Evolutionary conservation across 306 rosid genomes (phyloP).

Genomic region (Geum urbanum): DNA sequence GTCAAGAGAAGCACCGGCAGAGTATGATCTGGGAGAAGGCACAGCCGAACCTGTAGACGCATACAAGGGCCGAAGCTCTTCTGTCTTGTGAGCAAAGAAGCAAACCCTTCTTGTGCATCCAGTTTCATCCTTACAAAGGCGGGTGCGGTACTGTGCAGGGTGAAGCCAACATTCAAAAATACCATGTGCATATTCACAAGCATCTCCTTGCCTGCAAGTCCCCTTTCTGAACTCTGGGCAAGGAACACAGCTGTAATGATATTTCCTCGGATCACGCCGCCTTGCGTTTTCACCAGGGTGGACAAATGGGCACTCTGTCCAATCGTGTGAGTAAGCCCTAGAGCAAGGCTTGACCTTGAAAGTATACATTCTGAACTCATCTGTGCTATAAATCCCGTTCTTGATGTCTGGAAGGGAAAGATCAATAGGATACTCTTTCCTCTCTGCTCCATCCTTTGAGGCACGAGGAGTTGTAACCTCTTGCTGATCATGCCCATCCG

Average conservation of each 20-base stretch:
- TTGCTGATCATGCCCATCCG: constrained; percentile 30
- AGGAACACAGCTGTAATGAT: constrained; percentile 75
- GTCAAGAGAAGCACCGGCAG: constrained; percentile 36
- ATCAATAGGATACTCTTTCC: constrained; percentile 68
- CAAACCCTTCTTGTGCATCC: constrained; percentile 73
- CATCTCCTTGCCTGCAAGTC: constrained; percentile 68
- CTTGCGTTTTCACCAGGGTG: constrained; percentile 93
- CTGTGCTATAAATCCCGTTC: constrained; percentile 70
- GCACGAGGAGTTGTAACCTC: constrained; percentile 32
- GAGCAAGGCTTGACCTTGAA: constrained; percentile 90
- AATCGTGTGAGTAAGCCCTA: constrained; percentile 91
- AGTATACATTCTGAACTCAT: constrained; percentile 84
- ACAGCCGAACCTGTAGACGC: constrained; percentile 83
- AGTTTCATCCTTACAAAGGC: constrained; percentile 82
- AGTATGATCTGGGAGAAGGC: constrained; percentile 65
- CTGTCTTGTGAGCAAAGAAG: constrained; percentile 79
- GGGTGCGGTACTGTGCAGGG: constrained; percentile 85
- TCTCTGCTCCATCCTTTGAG: constrained; percentile 47
- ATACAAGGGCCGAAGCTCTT: constrained; percentile 86
- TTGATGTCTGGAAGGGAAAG: constrained; percentile 84
- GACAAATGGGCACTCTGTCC: constrained; percentile 93
- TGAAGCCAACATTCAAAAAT: constrained; percentile 94
- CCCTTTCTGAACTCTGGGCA: constrained; percentile 86
- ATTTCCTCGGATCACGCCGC: constrained; percentile 82
- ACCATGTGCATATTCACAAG: constrained; percentile 88